A percentile compares a stretch with the other conserved stretches of the same genome.
phyloP scores from a whole-genome alignment of 768 basidiomycete genomes.

The Albatrellus ellisii region DNA sequence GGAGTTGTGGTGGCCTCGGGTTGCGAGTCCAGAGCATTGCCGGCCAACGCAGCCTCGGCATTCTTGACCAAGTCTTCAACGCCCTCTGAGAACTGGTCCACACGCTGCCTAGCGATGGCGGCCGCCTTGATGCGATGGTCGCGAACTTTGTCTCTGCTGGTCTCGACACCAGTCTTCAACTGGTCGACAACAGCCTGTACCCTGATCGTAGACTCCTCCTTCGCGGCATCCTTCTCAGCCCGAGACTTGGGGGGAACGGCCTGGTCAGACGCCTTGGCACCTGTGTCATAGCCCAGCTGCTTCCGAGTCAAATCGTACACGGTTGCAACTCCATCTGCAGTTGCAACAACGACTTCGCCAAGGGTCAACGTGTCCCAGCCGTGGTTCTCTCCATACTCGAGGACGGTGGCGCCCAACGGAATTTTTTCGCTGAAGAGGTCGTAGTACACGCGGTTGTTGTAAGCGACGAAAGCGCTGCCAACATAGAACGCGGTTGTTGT shows the following conservation, averaged over 20 bases:
- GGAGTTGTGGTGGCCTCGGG: constrained; percentile 17
- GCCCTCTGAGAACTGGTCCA: constrained; percentile 44
- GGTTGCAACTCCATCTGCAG: constrained; percentile 33
- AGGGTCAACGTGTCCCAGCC: constrained; percentile 70
- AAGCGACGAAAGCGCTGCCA: constrained; percentile 66
- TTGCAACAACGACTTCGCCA: constrained; percentile 39
- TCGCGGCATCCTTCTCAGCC: constrained; percentile 21
- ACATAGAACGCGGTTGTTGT: constrained; percentile 70
- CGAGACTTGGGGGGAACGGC: neutral
- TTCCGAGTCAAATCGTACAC: constrained; percentile 40
- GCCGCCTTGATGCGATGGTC: constrained; percentile 24
- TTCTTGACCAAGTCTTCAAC: constrained; percentile 53
- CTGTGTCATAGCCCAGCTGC: constrained; percentile 28
- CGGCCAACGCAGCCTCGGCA: constrained; percentile 59
- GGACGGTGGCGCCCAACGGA: constrained; percentile 62
- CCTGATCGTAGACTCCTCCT: constrained; percentile 31
- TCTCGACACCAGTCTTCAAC: constrained; percentile 37
- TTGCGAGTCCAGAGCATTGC: constrained; percentile 23
- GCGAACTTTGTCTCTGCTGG: constrained; percentile 20
- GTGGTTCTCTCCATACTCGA: constrained; percentile 70
- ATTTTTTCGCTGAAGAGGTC: constrained; percentile 76
- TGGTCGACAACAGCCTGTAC: constrained; percentile 29
- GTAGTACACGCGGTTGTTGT: constrained; percentile 67
- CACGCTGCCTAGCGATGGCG: constrained; percentile 31
- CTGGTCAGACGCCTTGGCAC: constrained; percentile 3